Conservation (phyloP, 345 rosid genomes). For the Pelargonium nanum region DNA sequence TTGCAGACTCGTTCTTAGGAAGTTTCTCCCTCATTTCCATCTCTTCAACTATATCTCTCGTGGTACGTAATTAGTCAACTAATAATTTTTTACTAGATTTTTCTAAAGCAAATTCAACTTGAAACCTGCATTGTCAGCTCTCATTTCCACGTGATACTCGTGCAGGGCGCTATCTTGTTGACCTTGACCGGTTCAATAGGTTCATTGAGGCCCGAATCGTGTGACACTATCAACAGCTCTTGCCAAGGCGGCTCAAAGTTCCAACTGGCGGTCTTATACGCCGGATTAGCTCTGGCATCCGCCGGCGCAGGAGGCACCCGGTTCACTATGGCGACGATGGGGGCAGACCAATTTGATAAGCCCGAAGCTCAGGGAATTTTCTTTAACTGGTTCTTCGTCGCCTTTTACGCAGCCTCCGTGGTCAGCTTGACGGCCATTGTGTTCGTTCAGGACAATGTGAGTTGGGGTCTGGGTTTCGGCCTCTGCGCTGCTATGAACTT, state of each 20-base stretch:
- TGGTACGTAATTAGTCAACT: constrained; percentile 24
- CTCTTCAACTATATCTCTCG: constrained; percentile 25
- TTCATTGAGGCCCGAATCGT: constrained; percentile 28
- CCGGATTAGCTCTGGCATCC: constrained; percentile 23
- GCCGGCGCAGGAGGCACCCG: constrained; percentile 28
- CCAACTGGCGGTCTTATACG: constrained; percentile 30
- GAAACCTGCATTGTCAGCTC: too few species aligned
- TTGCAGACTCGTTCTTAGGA: constrained; percentile 38
- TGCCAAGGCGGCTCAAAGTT: constrained; percentile 26
- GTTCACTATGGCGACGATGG: constrained; percentile 26
- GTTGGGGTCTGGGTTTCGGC: constrained; percentile 46
- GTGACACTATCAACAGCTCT: constrained; percentile 14
- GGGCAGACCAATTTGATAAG: constrained; percentile 38
- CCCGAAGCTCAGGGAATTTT: constrained; percentile 26
- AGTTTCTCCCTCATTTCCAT: constrained; percentile 19
- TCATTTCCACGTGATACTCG: too few species aligned
- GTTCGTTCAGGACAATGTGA: constrained; percentile 31
- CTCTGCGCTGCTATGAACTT: constrained; percentile 22
- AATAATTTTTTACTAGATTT: too few species aligned
- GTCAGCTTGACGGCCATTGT: constrained; percentile 25
- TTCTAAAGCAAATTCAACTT: too few species aligned
- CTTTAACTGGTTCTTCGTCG: constrained; percentile 43
- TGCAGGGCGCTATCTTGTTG: constrained; percentile 35
- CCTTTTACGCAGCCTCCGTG: constrained; percentile 10
- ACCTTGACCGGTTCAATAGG: constrained; percentile 22